Base-by-base conservation (phyloP, 345 rosid species). In the Moricandia arvensis region DNA sequence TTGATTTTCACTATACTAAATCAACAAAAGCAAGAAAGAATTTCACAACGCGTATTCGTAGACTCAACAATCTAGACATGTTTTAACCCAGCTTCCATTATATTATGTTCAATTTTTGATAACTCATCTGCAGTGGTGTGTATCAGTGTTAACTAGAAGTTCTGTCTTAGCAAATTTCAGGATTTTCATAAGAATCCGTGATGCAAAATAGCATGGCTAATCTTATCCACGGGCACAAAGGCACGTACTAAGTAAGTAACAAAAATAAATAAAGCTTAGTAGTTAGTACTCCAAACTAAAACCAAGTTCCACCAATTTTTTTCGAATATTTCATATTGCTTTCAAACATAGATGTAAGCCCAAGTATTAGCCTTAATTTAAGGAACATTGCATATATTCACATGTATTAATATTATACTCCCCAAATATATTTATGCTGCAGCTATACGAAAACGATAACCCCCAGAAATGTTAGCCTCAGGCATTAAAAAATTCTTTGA, bases 311-410 rank as follows among this genome's bases (percentile, higher is more conserved):
- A 68, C 53, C 33, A 67, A 47, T 10, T 34, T 47, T 47, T 30
- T 24, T 45, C 6, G 61, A 59, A 33, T 12, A 35, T 66, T 43
- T 66, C 6, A 75, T 31, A 75, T 75, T 24, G 54, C 41, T 67
- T 45, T 49, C 54, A 33, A 34, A 59, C 79, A 59, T 11, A 45
- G 10, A 59, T 24, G 62, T 34, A 59, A 59, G 51, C 60, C 73
- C 79, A 75, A 67, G 33, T 15, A 4, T 33, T n/a, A 59, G 73
- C 79, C 79, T 68, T 30, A 59, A 67, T 21, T 75, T 67, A 37
- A 67, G 73, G 73, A 68, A 33, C 24, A 38, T 1, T 34, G 8
- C 38, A 34, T 75, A 63, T 38, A 38, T 1, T 10, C 10, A 38
- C 45, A 38, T 38, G 11, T 35, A 35, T 35, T 35, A 11, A 3